Conservation (phyloP, 1,139 yeast species). For the Debaryomyces subglobosus region DNA sequence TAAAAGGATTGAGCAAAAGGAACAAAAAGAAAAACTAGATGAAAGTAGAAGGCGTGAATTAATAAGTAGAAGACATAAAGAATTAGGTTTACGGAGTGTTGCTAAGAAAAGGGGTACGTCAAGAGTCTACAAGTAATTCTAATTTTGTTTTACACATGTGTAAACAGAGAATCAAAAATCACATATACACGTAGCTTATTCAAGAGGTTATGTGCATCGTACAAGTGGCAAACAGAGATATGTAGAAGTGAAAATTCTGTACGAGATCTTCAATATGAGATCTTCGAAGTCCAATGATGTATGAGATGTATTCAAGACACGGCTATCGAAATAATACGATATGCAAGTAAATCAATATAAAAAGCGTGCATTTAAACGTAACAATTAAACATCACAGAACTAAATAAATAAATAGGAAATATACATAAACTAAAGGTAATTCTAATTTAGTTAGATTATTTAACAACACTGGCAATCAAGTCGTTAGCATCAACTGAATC, state of each 20-base stretch:
- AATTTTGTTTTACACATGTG: neutral
- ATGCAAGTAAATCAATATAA: neutral
- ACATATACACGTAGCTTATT: neutral
- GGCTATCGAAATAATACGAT: neutral
- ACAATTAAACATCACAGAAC: constrained; percentile 1
- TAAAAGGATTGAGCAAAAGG: constrained; percentile 26
- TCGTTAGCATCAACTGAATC: constrained; percentile 96
- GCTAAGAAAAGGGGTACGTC: constrained; percentile 7
- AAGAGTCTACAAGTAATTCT: constrained; percentile 9
- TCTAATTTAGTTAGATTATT: constrained; percentile 15
- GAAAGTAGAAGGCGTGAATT: constrained; percentile 19
- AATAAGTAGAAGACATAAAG: constrained; percentile 25
- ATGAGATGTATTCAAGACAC: neutral
- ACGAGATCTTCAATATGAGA: neutral
- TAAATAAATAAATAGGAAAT: constrained; percentile 4
- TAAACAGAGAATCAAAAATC: neutral
- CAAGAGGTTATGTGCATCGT: neutral
- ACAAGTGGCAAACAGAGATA: neutral
- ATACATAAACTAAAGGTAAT: neutral
- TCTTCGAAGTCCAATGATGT: neutral
- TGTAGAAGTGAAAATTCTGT: neutral
- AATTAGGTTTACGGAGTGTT: constrained; percentile 24
- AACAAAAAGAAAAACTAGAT: constrained; percentile 22
- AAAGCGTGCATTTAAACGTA: neutral
- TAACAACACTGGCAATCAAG: constrained; percentile 52